Conservation (phyloP, 306 rosid species). For the Ziziphus jujuba region DNA sequence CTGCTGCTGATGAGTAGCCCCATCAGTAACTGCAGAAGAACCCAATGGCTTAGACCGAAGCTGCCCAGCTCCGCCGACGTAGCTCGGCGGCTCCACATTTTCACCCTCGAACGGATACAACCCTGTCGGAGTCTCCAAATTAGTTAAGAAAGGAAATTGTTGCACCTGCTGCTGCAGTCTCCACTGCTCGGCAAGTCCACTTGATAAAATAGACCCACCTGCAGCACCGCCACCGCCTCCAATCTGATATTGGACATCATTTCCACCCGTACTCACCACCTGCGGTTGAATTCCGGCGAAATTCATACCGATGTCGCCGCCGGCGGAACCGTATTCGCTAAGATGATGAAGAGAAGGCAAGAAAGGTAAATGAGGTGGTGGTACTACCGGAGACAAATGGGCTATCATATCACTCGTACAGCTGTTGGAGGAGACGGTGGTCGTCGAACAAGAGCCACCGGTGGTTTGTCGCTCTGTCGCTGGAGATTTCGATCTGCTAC, state of each 20-base stretch:
- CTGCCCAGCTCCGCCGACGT: constrained; percentile 30
- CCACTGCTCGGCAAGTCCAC: constrained; percentile 60
- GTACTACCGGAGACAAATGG: constrained; percentile 39
- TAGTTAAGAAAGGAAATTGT: constrained; percentile 61
- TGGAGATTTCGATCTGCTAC: constrained; percentile 33
- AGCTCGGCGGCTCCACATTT: constrained; percentile 32
- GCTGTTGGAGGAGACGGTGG: constrained; percentile 45
- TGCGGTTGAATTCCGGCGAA: constrained; percentile 39
- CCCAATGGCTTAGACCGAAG: constrained; percentile 47
- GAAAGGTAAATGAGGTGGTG: constrained; percentile 51
- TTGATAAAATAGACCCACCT: constrained; percentile 25
- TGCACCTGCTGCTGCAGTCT: constrained; percentile 51
- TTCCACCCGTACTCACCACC: constrained; percentile 30
- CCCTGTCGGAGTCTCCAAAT: constrained; percentile 54
- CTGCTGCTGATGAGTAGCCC: too few species aligned
- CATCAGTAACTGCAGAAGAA: constrained; percentile 37
- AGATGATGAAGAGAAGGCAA: constrained; percentile 50
- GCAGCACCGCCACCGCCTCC: constrained; percentile 26
- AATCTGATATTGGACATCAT: constrained; percentile 22
- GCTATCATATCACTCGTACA: constrained; percentile 33
- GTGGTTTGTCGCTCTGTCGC: constrained; percentile 12
- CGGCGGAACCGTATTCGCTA: constrained; percentile 31
- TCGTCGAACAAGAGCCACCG: constrained; percentile 54
- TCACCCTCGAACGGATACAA: constrained; percentile 45
- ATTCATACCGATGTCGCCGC: constrained; percentile 40